Base-by-base conservation (phyloP, 2,329 filamentous ascomycete species). In the Fusarium sp. region DNA sequence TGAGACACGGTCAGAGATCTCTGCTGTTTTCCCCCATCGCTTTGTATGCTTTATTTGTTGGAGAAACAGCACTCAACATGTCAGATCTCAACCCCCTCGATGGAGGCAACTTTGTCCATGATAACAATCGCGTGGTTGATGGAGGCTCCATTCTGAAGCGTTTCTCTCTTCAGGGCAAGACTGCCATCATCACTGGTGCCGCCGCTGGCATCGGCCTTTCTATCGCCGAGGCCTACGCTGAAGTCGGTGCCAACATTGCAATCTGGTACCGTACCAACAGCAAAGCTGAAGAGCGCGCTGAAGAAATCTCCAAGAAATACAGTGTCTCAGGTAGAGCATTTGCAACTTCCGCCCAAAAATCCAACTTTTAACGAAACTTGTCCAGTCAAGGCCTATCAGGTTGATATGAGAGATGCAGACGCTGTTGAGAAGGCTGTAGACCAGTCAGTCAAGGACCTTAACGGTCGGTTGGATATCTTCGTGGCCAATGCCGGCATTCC, bases 401-500 rank as follows among this genome's bases (percentile, higher is more conserved):
- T 91, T 64, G 85, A 91, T 74, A 84, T 91, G 15, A 87, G 84
- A 49, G 81, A 84, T 21, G 86, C 83, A 68, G 84, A 86, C 21
- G 81, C 84, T 6, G 85, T 89, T 12, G 80, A 85, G 49, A 78
- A 80, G 12, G 83, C 85, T 7, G 83, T 91, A 33, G 80, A 86
- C 66, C 79, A 82, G 44, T 85, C 87, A 69, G 82, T 90, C 51
- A 80, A 84, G 65, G 91, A 94, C 18, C 91, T 94, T 80, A 90
- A 91, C 76, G 90, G 90, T 66, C 88, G 91, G 10, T 87, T 94
- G 23, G 92, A 94, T 76, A 87, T 94, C 73, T 93, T 94, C 75
- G 88, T 94, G 54, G 92, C 92, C 72, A 94, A 95, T 77, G 90
- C 91, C 19, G 92, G 92, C 45, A 89, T 94, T 57, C 87, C 90